phyloP scores from a whole-genome alignment of 139 green algal genomes.

The Limnomonas spitsbergensis region DNA sequence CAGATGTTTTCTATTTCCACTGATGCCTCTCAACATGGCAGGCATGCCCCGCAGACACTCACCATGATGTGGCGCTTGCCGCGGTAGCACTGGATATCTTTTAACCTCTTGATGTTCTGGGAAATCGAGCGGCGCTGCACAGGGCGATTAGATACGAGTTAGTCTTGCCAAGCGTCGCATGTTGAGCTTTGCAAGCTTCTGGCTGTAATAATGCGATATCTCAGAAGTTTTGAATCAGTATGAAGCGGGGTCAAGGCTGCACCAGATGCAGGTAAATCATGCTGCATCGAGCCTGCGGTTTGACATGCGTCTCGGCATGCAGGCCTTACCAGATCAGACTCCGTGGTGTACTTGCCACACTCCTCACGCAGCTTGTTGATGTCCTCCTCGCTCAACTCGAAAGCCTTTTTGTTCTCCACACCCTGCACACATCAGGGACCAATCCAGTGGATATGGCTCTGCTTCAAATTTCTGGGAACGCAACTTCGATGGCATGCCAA shows the following conservation, averaged over 20 bases:
- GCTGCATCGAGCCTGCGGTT: no score
- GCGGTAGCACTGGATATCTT: constrained; percentile 97
- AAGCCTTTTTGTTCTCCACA: constrained; percentile 95
- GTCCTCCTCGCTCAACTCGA: constrained; percentile 95
- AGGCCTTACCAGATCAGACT: constrained; percentile 85
- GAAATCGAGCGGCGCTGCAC: constrained; percentile 72
- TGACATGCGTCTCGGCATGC: no score
- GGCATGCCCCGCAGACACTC: no score
- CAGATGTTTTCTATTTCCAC: no score
- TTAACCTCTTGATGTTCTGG: constrained; percentile 96
- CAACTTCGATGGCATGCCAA: no score
- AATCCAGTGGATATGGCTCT: no score
- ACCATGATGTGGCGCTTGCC: constrained; percentile 87
- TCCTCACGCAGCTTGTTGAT: constrained; percentile 89
- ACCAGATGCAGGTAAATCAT: no score
- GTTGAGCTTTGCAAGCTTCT: neutral
- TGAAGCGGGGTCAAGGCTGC: no score
- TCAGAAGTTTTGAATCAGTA: no score
- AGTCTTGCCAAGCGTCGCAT: neutral
- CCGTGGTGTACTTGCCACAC: constrained; percentile 85
- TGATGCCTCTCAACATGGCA: no score
- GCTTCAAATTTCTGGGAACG: no score
- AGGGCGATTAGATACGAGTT: neutral
- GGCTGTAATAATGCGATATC: neutral
- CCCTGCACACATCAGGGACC: constrained; percentile 41